Conservation (phyloP, 805 yeast genomes). For the Saccharomycopsis sp. region DNA sequence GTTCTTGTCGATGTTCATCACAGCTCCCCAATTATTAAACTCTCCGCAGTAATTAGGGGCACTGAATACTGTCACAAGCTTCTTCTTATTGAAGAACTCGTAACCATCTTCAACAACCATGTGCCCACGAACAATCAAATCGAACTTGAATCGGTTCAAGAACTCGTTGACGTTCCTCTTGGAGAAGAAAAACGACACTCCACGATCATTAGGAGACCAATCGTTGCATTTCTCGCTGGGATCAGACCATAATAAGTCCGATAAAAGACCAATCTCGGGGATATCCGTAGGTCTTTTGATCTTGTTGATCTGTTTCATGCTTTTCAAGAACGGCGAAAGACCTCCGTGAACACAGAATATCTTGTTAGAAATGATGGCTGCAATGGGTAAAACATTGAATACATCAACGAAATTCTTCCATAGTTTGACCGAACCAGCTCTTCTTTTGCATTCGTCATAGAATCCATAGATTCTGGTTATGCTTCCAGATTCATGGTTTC, state of each 20-base stretch:
- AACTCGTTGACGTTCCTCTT: slow-evolving; percentile 77
- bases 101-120: slow-evolving; percentile 84
- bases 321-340: slow-evolving; percentile 63
- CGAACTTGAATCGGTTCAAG: slow-evolving; percentile 66
- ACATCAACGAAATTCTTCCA: slow-evolving; percentile 80
- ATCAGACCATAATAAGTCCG: slow-evolving; percentile 78
- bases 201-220: slow-evolving; percentile 86
- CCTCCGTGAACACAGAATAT: slow-evolving; percentile 87
- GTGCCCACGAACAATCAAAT: slow-evolving; percentile 77
- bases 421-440: slow-evolving; percentile 62
- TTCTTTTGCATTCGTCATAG: slow-evolving; percentile 78
- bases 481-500: slow-evolving; percentile 82
- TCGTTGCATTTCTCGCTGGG: slow-evolving; percentile 79
- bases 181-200: slow-evolving; percentile 74
- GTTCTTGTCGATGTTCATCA: slow-evolving; percentile 93
- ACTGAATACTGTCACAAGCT: slow-evolving; percentile 64
- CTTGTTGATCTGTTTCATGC: slow-evolving; percentile 67
- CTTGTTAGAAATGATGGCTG: slow-evolving; percentile 77
- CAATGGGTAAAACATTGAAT: slow-evolving; percentile 73
- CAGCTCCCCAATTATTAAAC: slow-evolving; percentile 92
- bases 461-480: slow-evolving; percentile 81
- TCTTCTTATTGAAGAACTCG: slow-evolving; percentile 67
- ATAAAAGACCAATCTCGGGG: slow-evolving; percentile 73
- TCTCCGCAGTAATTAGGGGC: slow-evolving; percentile 82
- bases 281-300: slow-evolving; percentile 81